Conservation (phyloP, 164 flowering plant genomes). For the Vitis rotundifolia region DNA sequence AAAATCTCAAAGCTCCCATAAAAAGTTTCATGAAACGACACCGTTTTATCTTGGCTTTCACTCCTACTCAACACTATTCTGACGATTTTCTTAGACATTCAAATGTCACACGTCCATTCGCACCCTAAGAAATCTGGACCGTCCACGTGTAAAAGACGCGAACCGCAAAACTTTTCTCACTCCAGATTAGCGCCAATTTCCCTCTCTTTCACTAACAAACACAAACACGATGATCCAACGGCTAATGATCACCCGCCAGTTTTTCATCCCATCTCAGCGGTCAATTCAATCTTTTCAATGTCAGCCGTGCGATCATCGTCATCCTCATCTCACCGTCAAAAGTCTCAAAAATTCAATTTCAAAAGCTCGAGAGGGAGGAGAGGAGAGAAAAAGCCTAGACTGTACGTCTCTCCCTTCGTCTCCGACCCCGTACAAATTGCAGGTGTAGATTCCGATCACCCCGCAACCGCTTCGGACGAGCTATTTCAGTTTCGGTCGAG, state of each 20-base stretch:
- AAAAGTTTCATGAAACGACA: too few relatives aligned
- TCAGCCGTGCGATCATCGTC: constrained; percentile 17
- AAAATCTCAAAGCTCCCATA: too few relatives aligned
- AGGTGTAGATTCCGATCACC: neutral
- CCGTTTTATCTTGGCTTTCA: neutral
- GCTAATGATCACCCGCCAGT: neutral
- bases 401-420: neutral
- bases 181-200: constrained; percentile 24
- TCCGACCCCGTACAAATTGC: constrained; percentile 1
- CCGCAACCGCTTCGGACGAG: too few relatives aligned
- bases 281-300: constrained; percentile 8
- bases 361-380: constrained; percentile 15
- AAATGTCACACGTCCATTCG: constrained; percentile 4
- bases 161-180: neutral
- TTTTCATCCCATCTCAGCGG: constrained; percentile 12
- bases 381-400: neutral
- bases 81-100: neutral
- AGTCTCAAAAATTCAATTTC: constrained; percentile 21
- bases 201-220: constrained; percentile 6
- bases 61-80: neutral
- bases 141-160: constrained; percentile 15
- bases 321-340: constrained; percentile 12
- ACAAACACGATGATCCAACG: constrained; percentile 17
- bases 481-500: neutral
- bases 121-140: neutral